Percentiles rank a stretch among this genome's conserved stretches.
phyloP scores from a whole-genome alignment of 139 green algal genomes.

The Limnomonas spitsbergensis region DNA sequence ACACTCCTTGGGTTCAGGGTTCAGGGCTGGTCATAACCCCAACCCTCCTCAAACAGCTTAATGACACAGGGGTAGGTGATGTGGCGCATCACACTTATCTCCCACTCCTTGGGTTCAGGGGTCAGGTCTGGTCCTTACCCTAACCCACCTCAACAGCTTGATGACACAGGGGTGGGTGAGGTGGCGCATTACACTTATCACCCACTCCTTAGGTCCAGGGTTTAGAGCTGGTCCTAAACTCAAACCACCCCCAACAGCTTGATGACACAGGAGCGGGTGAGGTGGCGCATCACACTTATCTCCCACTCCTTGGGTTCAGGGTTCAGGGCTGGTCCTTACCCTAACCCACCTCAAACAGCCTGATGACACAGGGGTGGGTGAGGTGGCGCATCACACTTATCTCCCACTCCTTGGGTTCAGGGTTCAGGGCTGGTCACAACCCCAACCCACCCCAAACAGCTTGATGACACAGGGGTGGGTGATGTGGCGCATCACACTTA shows the following conservation, averaged over 20 bases:
- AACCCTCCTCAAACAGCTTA: constrained; percentile 8
- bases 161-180: neutral
- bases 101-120: too few relatives aligned
- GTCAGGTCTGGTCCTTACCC: neutral
- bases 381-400: constrained; percentile 78
- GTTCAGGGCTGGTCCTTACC: neutral
- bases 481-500: neutral
- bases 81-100: neutral
- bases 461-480: neutral
- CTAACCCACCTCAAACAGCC: neutral
- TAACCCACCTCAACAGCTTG: constrained; percentile 10
- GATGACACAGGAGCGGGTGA: neutral
- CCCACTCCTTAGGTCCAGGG: too few relatives aligned
- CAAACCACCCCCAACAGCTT: neutral
- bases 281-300: neutral
- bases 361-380: constrained; percentile 61
- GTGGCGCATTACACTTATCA: neutral
- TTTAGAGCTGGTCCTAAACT: too few relatives aligned
- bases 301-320: too few relatives aligned
- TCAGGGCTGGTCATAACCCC: neutral
- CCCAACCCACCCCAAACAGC: constrained; percentile 27
- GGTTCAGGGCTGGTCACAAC: neutral
- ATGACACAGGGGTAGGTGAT: neutral
- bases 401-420: too few relatives aligned
- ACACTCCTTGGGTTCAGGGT: too few relatives aligned